A percentile compares a stretch with the other conserved stretches of the same genome.
Evolutionary conservation across 2,329 filamentous ascomycete genomes (phyloP).

Genomic region (Diaporthe nobilis): DNA sequence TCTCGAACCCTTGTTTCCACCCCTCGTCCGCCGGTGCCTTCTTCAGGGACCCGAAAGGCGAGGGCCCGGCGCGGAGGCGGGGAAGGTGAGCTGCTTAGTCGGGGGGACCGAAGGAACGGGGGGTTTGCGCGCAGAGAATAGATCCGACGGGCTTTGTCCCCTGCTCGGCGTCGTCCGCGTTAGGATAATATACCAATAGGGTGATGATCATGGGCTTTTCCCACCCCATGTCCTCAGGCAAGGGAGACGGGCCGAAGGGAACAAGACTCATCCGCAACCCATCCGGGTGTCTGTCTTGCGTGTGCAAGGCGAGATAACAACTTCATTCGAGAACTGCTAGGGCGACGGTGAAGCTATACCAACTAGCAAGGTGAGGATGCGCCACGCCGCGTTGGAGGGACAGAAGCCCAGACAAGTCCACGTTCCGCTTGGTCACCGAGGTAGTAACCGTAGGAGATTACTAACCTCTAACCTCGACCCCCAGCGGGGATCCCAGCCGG

Average conservation of each 20-base stretch:
- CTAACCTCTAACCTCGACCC: neutral
- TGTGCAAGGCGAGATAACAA: neutral
- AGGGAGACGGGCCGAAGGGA: conserved; percentile 22
- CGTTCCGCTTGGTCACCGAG: conserved; percentile 6
- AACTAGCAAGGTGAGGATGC: conserved; percentile 15
- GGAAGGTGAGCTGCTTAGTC: neutral
- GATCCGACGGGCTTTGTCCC: conserved; percentile 11
- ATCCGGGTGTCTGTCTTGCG: neutral
- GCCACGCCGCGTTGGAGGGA: neutral
- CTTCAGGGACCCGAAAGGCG: conserved; percentile 13
- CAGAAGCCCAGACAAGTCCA: neutral
- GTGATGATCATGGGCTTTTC: neutral
- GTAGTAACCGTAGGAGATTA: neutral
- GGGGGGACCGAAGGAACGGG: neutral
- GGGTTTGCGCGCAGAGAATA: neutral
- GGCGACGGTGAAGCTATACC: neutral
- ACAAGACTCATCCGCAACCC: neutral
- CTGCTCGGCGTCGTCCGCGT: neutral
- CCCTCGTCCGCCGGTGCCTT: conserved; percentile 15
- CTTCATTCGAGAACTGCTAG: neutral
- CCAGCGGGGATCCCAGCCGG: neutral
- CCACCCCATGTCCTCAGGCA: conserved; percentile 3
- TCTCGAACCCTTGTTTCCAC: conserved; percentile 21
- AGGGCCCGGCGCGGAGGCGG: conserved; percentile 24
- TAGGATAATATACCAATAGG: neutral